A percentile compares a stretch with the other conserved stretches of the same genome.
Conservation (phyloP, 2,329 filamentous ascomycete genomes). For the Rutstroemia sp. region DNA sequence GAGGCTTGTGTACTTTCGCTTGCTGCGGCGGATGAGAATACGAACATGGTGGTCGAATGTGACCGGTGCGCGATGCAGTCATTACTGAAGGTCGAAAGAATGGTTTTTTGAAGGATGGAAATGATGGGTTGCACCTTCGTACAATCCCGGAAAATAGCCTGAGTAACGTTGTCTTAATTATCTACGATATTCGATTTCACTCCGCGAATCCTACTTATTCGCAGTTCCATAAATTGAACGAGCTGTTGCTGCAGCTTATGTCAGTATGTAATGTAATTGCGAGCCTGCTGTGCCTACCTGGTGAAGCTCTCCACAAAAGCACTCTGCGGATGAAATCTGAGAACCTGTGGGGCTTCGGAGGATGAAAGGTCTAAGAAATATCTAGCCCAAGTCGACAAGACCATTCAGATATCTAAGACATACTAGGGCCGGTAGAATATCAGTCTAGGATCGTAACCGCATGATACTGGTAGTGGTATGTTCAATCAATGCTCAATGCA, state of each 20-base stretch:
- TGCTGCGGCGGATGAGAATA: constrained; percentile 9
- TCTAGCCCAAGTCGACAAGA: constrained; percentile 1
- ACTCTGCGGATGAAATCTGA: no score
- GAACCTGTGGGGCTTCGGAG: constrained; percentile 4
- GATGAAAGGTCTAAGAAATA: neutral
- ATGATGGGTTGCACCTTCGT: neutral
- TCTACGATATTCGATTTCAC: neutral
- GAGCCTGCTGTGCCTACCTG: no score
- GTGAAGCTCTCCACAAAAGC: no score
- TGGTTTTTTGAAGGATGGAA: constrained; percentile 3
- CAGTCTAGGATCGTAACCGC: constrained; percentile 2
- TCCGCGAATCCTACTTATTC: neutral
- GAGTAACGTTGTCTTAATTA: constrained; percentile 1
- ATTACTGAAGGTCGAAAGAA: constrained; percentile 1
- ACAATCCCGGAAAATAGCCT: constrained; percentile 2
- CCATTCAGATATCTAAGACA: neutral
- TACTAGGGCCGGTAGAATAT: neutral
- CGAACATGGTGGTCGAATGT: constrained; percentile 4
- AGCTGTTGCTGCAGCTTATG: no score
- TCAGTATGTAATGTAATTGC: no score
- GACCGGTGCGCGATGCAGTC: neutral
- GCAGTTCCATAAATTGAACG: no score
- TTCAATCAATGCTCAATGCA: constrained; percentile 4
- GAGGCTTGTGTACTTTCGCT: constrained; percentile 2
- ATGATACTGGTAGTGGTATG: neutral